Conservation (phyloP, 2,329 filamentous ascomycete species). For the Fusarium neocosmosporiellum region DNA sequence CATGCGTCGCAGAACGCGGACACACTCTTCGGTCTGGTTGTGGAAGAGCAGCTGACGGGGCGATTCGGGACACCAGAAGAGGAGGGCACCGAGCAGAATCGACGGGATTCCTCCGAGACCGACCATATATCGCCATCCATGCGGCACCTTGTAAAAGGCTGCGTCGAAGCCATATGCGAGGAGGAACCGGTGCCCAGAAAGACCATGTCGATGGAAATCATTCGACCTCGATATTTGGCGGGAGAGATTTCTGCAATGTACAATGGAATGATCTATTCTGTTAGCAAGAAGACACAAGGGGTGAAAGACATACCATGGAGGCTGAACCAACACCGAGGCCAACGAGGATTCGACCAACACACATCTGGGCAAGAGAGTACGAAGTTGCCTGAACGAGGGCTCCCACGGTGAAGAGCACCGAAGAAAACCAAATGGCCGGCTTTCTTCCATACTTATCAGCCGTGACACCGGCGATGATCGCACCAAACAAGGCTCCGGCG, state of each 20-base stretch:
- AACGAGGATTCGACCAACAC: constrained; percentile 32
- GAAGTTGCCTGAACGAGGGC: constrained; percentile 34
- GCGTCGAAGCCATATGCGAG: constrained; percentile 44
- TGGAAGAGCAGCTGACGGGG: constrained; percentile 39
- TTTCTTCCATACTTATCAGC: constrained; percentile 37
- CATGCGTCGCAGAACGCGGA: constrained; percentile 26
- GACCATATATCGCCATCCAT: constrained; percentile 39
- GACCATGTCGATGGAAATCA: constrained; percentile 41
- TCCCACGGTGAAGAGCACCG: constrained; percentile 36
- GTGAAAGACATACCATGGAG: constrained; percentile 49
- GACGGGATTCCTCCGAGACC: constrained; percentile 31
- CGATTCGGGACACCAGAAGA: constrained; percentile 35
- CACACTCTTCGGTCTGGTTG: constrained; percentile 48
- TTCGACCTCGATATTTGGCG: constrained; percentile 37
- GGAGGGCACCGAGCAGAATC: constrained; percentile 27
- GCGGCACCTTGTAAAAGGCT: constrained; percentile 47
- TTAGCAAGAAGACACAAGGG: not conserved
- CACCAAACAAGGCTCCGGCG: constrained; percentile 36
- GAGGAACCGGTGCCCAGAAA: constrained; percentile 36
- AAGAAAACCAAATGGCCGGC: constrained; percentile 30
- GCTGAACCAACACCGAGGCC: constrained; percentile 56
- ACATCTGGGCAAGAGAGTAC: constrained; percentile 35
- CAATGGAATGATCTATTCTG: constrained; percentile 36
- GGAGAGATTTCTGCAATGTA: constrained; percentile 41
- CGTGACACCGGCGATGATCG: constrained; percentile 35